Base-by-base conservation (phyloP, 305 asterid species). In the Fraxinus ornus region DNA sequence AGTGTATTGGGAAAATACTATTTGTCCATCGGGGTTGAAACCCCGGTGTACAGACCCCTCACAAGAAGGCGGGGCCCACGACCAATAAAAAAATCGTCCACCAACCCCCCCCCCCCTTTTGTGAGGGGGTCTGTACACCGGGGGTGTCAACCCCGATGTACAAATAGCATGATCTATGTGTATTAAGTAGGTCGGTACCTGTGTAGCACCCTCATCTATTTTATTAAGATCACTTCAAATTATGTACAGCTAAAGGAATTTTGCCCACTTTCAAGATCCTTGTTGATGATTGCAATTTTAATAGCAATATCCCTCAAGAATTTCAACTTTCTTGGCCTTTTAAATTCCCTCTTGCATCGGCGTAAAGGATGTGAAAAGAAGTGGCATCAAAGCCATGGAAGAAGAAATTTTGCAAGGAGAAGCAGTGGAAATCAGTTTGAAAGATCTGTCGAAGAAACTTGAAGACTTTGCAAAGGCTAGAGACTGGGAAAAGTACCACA, bases 381-480 rank as follows among this genome's bases (percentile, higher is more conserved):
- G 66, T 44, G 26, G 80, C 68, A 81, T 76, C 41, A 33, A 70
- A 77, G 72, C 72, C 55, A 82, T 76, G 80, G 85, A 52, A 83
- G 87, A 62, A 21, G 52, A 75, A 10, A 64, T 36, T 37, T 39
- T 76, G 82, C 84, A 21, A 77, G 85, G 41, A 4, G 75, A n/a
- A 64, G 74, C 26, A 19, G 77, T 76, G 82, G 93, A 88, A 39
- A 86, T 90, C 77, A 87, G 90, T 73, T 77, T 90, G 3, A 88
- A 90, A 71, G 93, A 90, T 33, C 83, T 90, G 1, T 83, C 89
- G 36, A 87, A 81, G 79, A 88, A 85, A 74, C 90, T 90, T 75
- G 91, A 90, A 80, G 92, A 90, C 26, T 90, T 90, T 84, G 93
- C 92, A 0, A 83, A 86, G 89, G 91, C 87, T 76, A 90, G 93